These are phyloP conservation scores for Spatholobus suberectus DNA, from an alignment of 306 rosid species.

Conservation along the genomic window DNA sequence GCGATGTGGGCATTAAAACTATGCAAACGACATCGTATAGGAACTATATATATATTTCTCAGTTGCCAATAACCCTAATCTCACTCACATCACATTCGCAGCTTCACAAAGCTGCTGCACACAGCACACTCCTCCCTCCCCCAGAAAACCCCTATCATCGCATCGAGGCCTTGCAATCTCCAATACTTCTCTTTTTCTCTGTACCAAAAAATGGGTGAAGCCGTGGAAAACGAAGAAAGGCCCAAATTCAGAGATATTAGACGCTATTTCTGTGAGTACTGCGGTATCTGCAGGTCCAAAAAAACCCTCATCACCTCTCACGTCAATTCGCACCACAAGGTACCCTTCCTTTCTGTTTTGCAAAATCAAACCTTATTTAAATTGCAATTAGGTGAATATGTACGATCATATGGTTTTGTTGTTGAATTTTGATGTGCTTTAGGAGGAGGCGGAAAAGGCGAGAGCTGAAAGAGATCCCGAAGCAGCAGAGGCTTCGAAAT, in stretches of 20 bases:
- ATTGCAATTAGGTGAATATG: neutral
- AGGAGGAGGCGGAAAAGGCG: constrained; percentile 63
- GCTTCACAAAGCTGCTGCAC: neutral
- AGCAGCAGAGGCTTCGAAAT: constrained; percentile 18
- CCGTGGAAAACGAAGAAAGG: constrained; percentile 35
- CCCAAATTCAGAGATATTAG: constrained; percentile 62
- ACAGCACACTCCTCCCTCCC: neutral
- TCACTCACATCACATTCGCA: neutral
- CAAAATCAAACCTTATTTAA: neutral
- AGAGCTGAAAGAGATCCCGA: constrained; percentile 37
- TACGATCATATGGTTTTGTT: neutral
- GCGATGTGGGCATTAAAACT: too few species aligned
- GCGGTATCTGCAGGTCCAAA: constrained; percentile 79
- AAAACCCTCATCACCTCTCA: constrained; percentile 67
- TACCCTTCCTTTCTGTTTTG: neutral
- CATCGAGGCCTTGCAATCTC: neutral
- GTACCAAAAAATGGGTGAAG: constrained; percentile 46
- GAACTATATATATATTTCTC: neutral
- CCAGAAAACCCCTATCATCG: neutral
- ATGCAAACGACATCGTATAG: neutral
- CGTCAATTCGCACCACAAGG: constrained; percentile 70
- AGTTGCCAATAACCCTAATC: neutral
- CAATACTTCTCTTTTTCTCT: neutral
- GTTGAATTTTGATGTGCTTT: constrained; percentile 1
- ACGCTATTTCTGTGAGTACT: constrained; percentile 63